phyloP scores from a whole-genome alignment of 2,329 filamentous ascomycete species.

The Teratosphaeria nubilosa region DNA sequence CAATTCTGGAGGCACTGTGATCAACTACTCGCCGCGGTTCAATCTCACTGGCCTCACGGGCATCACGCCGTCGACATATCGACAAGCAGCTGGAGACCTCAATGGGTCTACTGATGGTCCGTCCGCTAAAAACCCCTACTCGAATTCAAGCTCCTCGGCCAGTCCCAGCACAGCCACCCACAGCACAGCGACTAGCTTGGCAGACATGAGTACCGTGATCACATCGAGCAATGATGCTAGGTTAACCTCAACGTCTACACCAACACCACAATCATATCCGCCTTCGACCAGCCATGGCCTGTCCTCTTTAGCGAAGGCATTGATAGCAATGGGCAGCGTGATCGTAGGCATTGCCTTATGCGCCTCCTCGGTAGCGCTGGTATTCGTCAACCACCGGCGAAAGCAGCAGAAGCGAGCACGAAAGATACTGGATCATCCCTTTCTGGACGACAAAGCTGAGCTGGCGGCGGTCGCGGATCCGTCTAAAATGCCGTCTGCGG shows the following conservation, averaged over 20 bases:
- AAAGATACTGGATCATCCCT: background rate
- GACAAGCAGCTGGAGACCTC: constrained; percentile 1
- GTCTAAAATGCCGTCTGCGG: background rate
- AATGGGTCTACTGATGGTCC: constrained; percentile 1
- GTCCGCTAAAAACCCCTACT: background rate
- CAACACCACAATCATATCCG: background rate
- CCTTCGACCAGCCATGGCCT: background rate
- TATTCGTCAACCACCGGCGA: background rate
- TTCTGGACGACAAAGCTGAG: background rate
- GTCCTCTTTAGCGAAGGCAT: background rate
- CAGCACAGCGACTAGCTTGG: background rate
- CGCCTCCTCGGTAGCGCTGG: background rate
- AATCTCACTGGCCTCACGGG: constrained; percentile 52
- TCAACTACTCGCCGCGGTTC: constrained; percentile 52
- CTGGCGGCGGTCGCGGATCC: background rate
- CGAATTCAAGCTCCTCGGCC: background rate
- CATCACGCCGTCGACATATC: constrained; percentile 8
- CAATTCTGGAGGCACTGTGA: constrained; percentile 40
- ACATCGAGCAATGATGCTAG: background rate
- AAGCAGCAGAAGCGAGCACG: background rate
- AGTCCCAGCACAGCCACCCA: background rate
- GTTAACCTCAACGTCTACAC: background rate
- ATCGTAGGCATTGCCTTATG: background rate
- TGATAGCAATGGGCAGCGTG: background rate
- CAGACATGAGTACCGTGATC: background rate